These are phyloP conservation scores for Craspedostauros australis DNA, from an alignment of 108 stramenopile species.

Conservation along the genomic window DNA sequence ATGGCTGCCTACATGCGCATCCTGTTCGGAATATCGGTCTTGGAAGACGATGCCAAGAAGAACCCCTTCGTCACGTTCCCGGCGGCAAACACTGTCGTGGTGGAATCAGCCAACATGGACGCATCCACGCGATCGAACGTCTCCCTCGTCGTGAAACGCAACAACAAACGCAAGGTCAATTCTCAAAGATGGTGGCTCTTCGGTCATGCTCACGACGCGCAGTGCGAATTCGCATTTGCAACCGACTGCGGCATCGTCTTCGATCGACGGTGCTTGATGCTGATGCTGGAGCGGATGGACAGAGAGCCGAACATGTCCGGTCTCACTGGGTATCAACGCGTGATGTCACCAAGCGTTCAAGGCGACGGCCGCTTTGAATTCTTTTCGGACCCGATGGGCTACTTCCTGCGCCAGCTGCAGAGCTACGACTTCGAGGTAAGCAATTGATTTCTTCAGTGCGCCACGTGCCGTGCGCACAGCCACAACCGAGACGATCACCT, in stretches of 20 bases:
- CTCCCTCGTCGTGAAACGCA: slow-evolving; percentile 6
- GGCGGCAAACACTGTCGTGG: not conserved
- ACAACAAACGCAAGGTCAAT: slow-evolving; percentile 7
- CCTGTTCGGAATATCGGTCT: slow-evolving; percentile 4
- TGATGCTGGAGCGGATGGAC: not conserved
- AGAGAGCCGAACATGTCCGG: not conserved
- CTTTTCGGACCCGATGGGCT: not conserved
- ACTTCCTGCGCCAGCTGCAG: slow-evolving; percentile 3
- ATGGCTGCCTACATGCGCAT: not conserved
- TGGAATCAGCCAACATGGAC: not conserved
- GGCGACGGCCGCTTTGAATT: slow-evolving; percentile 7
- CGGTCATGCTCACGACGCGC: not conserved
- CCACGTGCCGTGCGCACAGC: not conserved
- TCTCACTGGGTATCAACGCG: slow-evolving; percentile 5
- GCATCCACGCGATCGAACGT: slow-evolving; percentile 1
- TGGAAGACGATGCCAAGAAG: not conserved
- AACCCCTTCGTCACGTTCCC: slow-evolving; percentile 1
- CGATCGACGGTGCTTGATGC: not conserved
- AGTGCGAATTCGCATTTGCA: slow-evolving; percentile 1
- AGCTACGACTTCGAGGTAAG: slow-evolving; percentile 9
- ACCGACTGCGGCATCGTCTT: slow-evolving; percentile 14
- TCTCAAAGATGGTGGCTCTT: slow-evolving; percentile 11
- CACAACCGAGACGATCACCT: not conserved
- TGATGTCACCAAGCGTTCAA: slow-evolving; percentile 2
- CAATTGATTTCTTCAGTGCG: not conserved